Evolutionary conservation across 768 basidiomycete species (phyloP).

Genomic region (Amanita pallidorosea): DNA sequence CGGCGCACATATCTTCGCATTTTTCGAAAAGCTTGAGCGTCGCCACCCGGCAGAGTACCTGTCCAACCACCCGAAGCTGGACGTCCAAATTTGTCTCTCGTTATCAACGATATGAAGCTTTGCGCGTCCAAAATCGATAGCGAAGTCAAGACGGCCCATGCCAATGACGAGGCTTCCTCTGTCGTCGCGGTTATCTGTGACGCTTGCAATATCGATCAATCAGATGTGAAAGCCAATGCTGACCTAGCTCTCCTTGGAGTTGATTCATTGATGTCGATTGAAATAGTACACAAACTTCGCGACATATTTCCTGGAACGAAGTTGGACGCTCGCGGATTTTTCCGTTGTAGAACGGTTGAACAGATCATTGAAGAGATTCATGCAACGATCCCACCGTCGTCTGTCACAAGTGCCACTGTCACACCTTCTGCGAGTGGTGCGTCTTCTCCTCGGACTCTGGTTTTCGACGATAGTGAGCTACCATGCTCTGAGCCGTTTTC

Average conservation of each 20-base stretch:
- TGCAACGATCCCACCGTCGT: background rate
- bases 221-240: constrained; percentile 21
- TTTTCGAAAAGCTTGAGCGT: constrained; percentile 24
- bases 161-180: constrained; percentile 14
- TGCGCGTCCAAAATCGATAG: background rate
- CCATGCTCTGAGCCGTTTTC: background rate
- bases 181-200: constrained; percentile 29
- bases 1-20: constrained; percentile 39
- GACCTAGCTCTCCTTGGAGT: constrained; percentile 47
- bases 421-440: constrained; percentile 11
- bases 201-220: constrained; percentile 27
- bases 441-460: constrained; percentile 10
- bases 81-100: background rate
- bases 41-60: background rate
- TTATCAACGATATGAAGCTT: background rate
- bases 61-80: background rate
- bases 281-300: constrained; percentile 32
- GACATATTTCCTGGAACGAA: constrained; percentile 20
- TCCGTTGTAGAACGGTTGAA: constrained; percentile 22
- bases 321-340: constrained; percentile 20
- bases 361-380: constrained; percentile 17
- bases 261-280: constrained; percentile 56
- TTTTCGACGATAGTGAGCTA: background rate
- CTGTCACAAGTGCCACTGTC: constrained; percentile 8
- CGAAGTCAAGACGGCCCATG: background rate